Evolutionary conservation across 2,329 filamentous ascomycete genomes (phyloP).

Genomic region (Cladophialophora psammophila): DNA sequence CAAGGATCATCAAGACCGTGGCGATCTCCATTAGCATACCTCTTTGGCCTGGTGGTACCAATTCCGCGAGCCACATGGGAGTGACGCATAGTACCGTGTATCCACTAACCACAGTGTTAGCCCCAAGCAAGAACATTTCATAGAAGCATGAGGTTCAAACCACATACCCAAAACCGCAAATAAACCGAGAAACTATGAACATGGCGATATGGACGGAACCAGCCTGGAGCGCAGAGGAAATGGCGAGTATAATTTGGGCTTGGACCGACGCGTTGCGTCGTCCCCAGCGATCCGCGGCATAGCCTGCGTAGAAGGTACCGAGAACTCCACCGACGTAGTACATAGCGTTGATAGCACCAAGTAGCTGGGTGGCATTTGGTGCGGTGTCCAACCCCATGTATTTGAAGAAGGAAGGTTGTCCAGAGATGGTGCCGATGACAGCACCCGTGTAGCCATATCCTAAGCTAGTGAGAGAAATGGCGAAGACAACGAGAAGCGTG

Average conservation of each 20-base stretch:
- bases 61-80: constrained; percentile 18
- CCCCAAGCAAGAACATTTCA: neutral
- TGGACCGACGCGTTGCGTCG: neutral
- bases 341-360: constrained; percentile 14
- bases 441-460: constrained; percentile 21
- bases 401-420: constrained; percentile 54
- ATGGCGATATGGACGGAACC: constrained; percentile 19
- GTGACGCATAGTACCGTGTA: constrained; percentile 10
- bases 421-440: constrained; percentile 27
- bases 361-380: constrained; percentile 6
- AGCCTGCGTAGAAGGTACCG: neutral
- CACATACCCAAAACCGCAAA: constrained; percentile 10
- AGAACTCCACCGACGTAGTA: constrained; percentile 19
- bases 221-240: constrained; percentile 10
- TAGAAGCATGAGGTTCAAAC: neutral
- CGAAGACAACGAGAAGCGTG: neutral
- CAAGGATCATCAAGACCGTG: constrained; percentile 3
- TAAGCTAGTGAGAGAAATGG: neutral
- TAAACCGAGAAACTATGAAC: constrained; percentile 20
- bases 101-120: neutral
- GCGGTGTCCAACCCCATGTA: constrained; percentile 28
- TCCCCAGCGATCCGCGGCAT: constrained; percentile 4
- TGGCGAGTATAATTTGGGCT: neutral
- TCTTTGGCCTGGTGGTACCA: constrained; percentile 8
- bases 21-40: constrained; percentile 2